Conservation (phyloP, 371 early-diverging fungal genomes). For the Circinella umbellata region DNA sequence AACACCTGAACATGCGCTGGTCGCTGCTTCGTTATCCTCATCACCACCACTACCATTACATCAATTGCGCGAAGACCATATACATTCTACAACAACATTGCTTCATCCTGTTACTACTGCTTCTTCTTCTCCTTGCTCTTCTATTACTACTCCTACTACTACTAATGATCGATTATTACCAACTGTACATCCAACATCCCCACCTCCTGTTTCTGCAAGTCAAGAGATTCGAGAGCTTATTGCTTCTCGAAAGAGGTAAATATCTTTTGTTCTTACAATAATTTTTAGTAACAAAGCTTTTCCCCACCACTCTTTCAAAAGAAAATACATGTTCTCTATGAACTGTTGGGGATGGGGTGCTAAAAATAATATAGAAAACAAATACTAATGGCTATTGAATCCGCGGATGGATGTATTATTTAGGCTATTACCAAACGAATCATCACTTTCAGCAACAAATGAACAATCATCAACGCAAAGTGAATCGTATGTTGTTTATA, state of each 20-base stretch:
- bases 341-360: background rate
- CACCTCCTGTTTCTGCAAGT: background rate
- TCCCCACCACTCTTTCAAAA: too few relatives aligned
- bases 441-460: background rate
- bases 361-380: background rate
- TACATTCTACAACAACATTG: background rate
- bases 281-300: too few relatives aligned
- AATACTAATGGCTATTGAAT: background rate
- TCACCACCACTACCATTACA: background rate
- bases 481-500: background rate
- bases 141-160: background rate
- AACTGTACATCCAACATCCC: background rate
- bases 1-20: conserved; percentile 8
- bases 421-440: background rate
- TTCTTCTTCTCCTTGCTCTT: too few relatives aligned
- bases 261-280: background rate
- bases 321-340: background rate
- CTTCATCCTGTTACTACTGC: too few relatives aligned
- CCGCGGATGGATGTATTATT: background rate
- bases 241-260: conserved; percentile 7
- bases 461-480: too few relatives aligned
- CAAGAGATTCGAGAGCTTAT: conserved; percentile 6
- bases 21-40: background rate
- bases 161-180: conserved; percentile 6
- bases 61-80: background rate